Evolutionary conservation across 768 basidiomycete genomes (phyloP).

Genomic region (Imleria badia): DNA sequence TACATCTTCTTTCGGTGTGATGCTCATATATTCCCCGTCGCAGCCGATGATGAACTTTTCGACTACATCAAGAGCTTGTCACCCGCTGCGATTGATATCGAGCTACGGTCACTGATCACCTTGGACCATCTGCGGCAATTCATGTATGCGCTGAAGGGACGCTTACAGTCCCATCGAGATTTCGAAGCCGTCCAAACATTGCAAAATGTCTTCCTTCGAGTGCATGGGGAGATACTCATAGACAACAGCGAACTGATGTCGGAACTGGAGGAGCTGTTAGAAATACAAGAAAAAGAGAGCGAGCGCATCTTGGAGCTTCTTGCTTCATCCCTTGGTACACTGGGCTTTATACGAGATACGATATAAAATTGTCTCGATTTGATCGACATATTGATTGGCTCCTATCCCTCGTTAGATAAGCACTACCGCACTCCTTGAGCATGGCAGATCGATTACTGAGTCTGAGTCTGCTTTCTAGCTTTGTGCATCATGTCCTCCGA

Average conservation of each 20-base stretch:
- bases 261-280: conserved; percentile 56
- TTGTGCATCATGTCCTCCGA: conserved; percentile 20
- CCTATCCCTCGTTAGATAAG: conserved; percentile 24
- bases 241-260: conserved; percentile 62
- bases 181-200: conserved; percentile 95
- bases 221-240: conserved; percentile 82
- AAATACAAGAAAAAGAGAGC: conserved; percentile 75
- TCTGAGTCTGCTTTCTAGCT: background rate
- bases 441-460: background rate
- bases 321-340: conserved; percentile 68
- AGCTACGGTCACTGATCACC: conserved; percentile 75
- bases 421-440: background rate
- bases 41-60: conserved; percentile 82
- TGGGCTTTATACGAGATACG: conserved; percentile 73
- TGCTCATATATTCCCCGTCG: conserved; percentile 1
- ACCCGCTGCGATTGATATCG: conserved; percentile 88
- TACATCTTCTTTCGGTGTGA: conserved; percentile 1
- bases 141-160: conserved; percentile 67
- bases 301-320: conserved; percentile 74
- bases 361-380: conserved; percentile 33
- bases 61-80: conserved; percentile 80
- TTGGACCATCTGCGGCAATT: conserved; percentile 66
- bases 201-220: conserved; percentile 77
- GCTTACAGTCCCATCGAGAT: conserved; percentile 79
- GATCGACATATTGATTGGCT: background rate